Percentiles rank a stretch among this genome's conserved stretches.
These are phyloP conservation scores for Chondrostereum purpureum DNA, from an alignment of 1,284 basidiomycete genomes.

Conservation along the genomic window DNA sequence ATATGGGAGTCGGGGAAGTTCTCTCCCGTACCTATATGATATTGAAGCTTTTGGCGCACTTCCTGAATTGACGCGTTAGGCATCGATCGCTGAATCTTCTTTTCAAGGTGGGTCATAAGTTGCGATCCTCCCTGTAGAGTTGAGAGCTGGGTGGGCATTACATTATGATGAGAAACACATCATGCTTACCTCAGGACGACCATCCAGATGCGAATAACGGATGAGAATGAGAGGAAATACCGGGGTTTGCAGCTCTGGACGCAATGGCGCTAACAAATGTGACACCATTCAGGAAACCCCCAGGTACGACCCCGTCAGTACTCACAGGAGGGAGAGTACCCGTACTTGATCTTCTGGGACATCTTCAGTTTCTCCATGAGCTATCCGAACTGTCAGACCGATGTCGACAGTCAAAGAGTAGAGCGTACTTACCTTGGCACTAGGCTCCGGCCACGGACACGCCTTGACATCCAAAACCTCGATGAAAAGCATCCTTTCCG, in stretches of 20 bases:
- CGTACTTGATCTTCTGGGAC: slow-evolving; percentile 15
- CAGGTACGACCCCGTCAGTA: not conserved
- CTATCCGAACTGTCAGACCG: not conserved
- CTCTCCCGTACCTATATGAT: slow-evolving; percentile 11
- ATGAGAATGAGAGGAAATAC: slow-evolving; percentile 17
- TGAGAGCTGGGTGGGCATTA: not conserved
- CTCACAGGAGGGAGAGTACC: slow-evolving; percentile 12
- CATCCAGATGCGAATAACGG: slow-evolving; percentile 17
- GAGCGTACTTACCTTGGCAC: slow-evolving; percentile 6
- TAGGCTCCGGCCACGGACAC: slow-evolving; percentile 15
- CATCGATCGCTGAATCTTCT: slow-evolving; percentile 11
- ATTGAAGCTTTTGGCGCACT: slow-evolving; percentile 14
- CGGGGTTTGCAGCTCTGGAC: slow-evolving; percentile 17
- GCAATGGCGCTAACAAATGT: slow-evolving; percentile 15
- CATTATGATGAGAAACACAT: not conserved
- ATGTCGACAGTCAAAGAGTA: not conserved
- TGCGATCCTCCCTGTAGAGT: slow-evolving; percentile 15
- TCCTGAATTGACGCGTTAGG: slow-evolving; percentile 9
- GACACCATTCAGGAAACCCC: no score
- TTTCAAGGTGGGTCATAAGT: slow-evolving; percentile 14
- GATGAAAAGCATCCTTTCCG: slow-evolving; percentile 12
- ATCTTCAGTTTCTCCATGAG: slow-evolving; percentile 6
- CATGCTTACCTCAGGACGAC: slow-evolving; percentile 15
- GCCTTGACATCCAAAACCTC: slow-evolving; percentile 17
- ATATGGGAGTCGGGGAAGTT: slow-evolving; percentile 15